These are phyloP conservation scores for Cystobasidium sp. DNA, from an alignment of 1,284 basidiomycete genomes.

Conservation along the genomic window DNA sequence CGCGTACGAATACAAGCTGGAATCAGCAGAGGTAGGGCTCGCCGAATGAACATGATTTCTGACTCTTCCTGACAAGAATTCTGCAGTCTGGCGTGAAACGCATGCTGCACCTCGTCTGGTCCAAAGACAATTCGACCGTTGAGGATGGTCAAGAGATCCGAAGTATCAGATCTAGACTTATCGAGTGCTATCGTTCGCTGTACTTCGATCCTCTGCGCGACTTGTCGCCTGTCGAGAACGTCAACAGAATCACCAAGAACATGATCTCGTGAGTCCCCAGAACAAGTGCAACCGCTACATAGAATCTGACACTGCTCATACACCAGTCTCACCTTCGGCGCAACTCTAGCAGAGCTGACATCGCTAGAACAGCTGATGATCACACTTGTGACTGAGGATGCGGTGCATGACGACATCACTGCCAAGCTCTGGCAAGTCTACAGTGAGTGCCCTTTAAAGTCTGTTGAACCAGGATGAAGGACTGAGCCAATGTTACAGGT, in stretches of 20 bases:
- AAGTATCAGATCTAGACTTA: constrained; percentile 80
- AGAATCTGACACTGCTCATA: constrained; percentile 23
- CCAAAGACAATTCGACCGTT: constrained; percentile 86
- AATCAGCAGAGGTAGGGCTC: constrained; percentile 62
- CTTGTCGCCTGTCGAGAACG: constrained; percentile 78
- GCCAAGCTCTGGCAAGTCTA: constrained; percentile 95
- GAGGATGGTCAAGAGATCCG: constrained; percentile 83
- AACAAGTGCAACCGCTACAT: neutral
- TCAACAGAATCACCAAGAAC: constrained; percentile 95
- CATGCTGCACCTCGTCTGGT: constrained; percentile 98
- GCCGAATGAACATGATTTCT: neutral
- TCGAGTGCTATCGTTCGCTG: constrained; percentile 85
- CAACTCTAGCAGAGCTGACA: constrained; percentile 92
- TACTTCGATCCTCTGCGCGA: constrained; percentile 81
- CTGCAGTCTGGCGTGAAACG: constrained; percentile 79
- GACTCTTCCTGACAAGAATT: neutral
- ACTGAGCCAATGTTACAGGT: constrained; percentile 60
- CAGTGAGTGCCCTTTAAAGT: constrained; percentile 63
- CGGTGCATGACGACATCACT: constrained; percentile 82
- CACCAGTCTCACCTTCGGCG: constrained; percentile 78
- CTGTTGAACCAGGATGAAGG: neutral
- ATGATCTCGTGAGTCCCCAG: constrained; percentile 83
- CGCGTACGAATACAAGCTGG: constrained; percentile 80
- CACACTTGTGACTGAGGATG: constrained; percentile 83
- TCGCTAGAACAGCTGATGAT: constrained; percentile 95